Percentiles rank a stretch among this genome's conserved stretches.
These are phyloP conservation scores for Wallemia hederae DNA, from an alignment of 1,284 basidiomycete genomes.

Conservation along the genomic window DNA sequence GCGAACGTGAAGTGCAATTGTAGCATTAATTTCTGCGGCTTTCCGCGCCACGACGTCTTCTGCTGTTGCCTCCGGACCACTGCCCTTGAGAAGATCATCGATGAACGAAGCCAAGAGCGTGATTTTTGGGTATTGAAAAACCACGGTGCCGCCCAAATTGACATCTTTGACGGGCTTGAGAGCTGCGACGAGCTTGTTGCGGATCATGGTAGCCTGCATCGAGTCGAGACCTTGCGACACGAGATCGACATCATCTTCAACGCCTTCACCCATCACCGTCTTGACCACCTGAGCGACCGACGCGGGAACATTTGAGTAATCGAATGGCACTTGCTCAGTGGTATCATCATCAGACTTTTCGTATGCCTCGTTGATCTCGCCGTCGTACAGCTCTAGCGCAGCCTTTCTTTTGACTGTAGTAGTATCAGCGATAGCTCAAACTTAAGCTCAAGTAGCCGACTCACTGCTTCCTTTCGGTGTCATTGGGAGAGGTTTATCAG, in stretches of 20 bases:
- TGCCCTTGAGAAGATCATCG: neutral
- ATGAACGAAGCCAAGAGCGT: neutral
- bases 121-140: slow-evolving; percentile 3
- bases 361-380: neutral
- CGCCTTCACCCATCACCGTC: neutral
- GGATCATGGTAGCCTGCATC: neutral
- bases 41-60: neutral
- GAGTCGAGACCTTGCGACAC: neutral
- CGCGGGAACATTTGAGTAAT: neutral
- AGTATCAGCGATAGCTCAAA: too few species aligned
- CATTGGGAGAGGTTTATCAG: neutral
- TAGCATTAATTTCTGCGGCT: neutral
- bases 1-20: neutral
- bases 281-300: neutral
- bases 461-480: neutral
- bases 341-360: neutral
- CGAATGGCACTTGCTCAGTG: neutral
- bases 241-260: neutral
- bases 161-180: neutral
- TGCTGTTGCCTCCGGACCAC: neutral
- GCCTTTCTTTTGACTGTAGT: neutral
- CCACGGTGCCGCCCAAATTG: neutral
- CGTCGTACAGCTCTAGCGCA: neutral
- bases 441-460: neutral
- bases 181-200: neutral